A percentile compares a stretch with the other conserved stretches of the same genome.
These are phyloP conservation scores for Coemansia sp. DNA, from an alignment of 192 early-diverging fungal species.

Conservation along the genomic window DNA sequence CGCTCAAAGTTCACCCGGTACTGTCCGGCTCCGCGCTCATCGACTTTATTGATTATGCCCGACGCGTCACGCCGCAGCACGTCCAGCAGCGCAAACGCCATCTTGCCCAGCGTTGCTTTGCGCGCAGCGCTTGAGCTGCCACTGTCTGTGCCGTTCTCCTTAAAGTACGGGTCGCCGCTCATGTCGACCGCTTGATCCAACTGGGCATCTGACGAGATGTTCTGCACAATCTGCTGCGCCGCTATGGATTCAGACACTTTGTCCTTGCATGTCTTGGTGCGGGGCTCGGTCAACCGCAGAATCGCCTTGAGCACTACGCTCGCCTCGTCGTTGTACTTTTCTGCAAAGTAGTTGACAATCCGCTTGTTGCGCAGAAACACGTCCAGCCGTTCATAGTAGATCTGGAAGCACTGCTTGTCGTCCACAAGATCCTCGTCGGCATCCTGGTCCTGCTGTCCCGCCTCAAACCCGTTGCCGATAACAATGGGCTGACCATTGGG, in stretches of 20 bases:
- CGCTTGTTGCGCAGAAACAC: conserved; percentile 68
- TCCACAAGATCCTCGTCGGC: conserved; percentile 39
- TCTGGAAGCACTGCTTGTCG: conserved; percentile 61
- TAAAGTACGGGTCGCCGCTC: conserved; percentile 36
- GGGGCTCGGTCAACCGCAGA: conserved; percentile 59
- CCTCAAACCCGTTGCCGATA: conserved; percentile 2
- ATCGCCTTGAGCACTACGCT: conserved; percentile 60
- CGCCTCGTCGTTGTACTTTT: conserved; percentile 66
- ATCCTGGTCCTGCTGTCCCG: conserved; percentile 4
- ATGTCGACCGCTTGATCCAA: conserved; percentile 43
- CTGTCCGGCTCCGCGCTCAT: conserved; percentile 60
- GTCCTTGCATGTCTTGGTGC: conserved; percentile 58
- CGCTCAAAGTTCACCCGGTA: conserved; percentile 62
- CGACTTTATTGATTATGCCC: conserved; percentile 58
- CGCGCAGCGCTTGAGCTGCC: conserved; percentile 1
- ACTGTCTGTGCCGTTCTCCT: conserved; percentile 13
- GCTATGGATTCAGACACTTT: conserved; percentile 49
- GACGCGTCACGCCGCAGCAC: conserved; percentile 57
- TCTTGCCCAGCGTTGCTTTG: conserved; percentile 25
- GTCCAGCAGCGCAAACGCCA: conserved; percentile 62
- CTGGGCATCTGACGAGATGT: conserved; percentile 40
- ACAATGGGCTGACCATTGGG: conserved; percentile 14
- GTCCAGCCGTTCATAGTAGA: conserved; percentile 67
- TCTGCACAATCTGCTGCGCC: conserved; percentile 55
- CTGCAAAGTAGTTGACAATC: conserved; percentile 60